Evolutionary conservation across 1,139 yeast genomes (phyloP).

Genomic region (Lipomyces yarrowii): DNA sequence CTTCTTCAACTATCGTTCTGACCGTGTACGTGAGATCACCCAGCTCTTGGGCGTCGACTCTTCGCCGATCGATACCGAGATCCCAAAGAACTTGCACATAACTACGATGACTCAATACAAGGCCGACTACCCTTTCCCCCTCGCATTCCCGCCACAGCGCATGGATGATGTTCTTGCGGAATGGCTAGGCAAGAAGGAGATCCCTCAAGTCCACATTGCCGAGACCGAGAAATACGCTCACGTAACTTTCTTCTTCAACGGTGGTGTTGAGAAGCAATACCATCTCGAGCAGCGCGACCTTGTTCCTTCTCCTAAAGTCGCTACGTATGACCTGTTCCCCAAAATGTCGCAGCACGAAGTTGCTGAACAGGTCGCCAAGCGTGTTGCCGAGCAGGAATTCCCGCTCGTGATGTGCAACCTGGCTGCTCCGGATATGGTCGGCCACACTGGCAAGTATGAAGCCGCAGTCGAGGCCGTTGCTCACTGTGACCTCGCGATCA

Average conservation of each 20-base stretch:
- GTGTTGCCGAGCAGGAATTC: slow-evolving; percentile 30
- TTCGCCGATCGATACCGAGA: slow-evolving; percentile 32
- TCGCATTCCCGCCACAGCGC: slow-evolving; percentile 34
- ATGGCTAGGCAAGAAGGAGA: slow-evolving; percentile 32
- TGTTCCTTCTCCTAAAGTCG: slow-evolving; percentile 34
- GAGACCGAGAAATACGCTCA: slow-evolving; percentile 36
- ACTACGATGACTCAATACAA: slow-evolving; percentile 35
- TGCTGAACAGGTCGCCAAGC: slow-evolving; percentile 31
- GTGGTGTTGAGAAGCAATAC: slow-evolving; percentile 34
- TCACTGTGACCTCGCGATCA: slow-evolving; percentile 34
- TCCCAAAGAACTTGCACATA: slow-evolving; percentile 30
- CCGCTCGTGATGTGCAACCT: slow-evolving; percentile 34
- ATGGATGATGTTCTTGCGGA: slow-evolving; percentile 35
- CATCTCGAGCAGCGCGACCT: slow-evolving; percentile 32
- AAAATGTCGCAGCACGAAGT: slow-evolving; percentile 34
- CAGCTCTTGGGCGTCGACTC: slow-evolving; percentile 34
- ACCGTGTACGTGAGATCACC: slow-evolving; percentile 34
- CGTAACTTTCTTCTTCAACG: slow-evolving; percentile 35
- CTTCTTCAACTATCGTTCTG: slow-evolving; percentile 35
- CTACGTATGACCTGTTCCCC: slow-evolving; percentile 33
- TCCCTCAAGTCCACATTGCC: slow-evolving; percentile 33
- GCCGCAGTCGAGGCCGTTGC: slow-evolving; percentile 33
- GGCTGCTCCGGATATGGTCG: slow-evolving; percentile 35
- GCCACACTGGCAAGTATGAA: slow-evolving; percentile 34
- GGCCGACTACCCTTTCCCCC: slow-evolving; percentile 34